Base-by-base conservation (phyloP, 768 basidiomycete genomes). In the Xanthoconium purpureum region DNA sequence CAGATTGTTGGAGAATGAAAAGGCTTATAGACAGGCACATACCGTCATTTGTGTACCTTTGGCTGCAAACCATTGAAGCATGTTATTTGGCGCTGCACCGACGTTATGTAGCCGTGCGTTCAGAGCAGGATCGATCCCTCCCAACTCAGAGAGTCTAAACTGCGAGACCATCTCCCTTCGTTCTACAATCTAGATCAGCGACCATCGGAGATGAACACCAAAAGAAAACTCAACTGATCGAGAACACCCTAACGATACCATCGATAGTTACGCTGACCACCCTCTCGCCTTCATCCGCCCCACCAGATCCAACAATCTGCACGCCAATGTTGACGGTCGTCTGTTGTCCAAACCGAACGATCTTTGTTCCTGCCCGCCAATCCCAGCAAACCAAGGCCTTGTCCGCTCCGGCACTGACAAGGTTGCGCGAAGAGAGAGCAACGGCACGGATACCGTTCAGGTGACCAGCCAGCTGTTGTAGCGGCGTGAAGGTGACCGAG, bases 51-150 rank as follows among this genome's bases (percentile, higher is more conserved):
- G 89, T 6, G 84, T 82, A 1, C 91, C 92, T 61, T 93, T 91
- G 2, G 92, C 91, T 7, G 91, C 91, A 67, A 94, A 94, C 91
- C 91, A 94, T 82, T 94, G 91, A 12, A 94, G 77, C 91, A 91
- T 91, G 68, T 91, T 92, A 64, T 93, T 88, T 30, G 90, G 84
- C 0, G 90, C 89, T 24, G 81, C 69, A 1, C 93, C 93, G 10
- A 95, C 87, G 61, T 91, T 84, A 63, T 83, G 82, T 53, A 95
- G 67, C 64, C 84, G 89, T 1, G 83, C 72, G 57, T 79, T 85
- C 62, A 90, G 65, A 24, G 82, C 74, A 17, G 87, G 85, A 69
- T 93, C 87, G 0, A 81, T 73, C 0, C 73, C 83, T 18, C 85
- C 89, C 43, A 96, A 73, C 56, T 93, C 90, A 3, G 85, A 83